These are phyloP conservation scores for Suillus americanus DNA, from an alignment of 768 basidiomycete genomes.

Conservation along the genomic window DNA sequence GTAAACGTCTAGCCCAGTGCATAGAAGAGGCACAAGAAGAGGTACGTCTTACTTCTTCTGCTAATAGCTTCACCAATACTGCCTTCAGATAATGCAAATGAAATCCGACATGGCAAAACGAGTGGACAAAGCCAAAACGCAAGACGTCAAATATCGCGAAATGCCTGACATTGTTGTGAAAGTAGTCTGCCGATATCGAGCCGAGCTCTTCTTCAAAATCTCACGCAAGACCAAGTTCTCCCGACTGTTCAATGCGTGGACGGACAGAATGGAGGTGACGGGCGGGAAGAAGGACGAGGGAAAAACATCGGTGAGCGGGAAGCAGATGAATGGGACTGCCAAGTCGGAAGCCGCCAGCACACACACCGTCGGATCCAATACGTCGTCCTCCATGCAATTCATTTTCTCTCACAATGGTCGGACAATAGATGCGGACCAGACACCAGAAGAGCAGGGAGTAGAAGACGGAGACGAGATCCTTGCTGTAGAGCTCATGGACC, in stretches of 20 bases:
- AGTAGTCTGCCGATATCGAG: constrained; percentile 85
- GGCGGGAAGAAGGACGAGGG: constrained; percentile 45
- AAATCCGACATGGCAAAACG: constrained; percentile 81
- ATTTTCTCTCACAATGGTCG: constrained; percentile 84
- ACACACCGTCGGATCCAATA: constrained; percentile 39
- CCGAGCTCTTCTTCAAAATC: constrained; percentile 91
- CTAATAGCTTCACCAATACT: constrained; percentile 5
- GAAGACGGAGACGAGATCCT: constrained; percentile 88
- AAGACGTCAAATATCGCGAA: constrained; percentile 80
- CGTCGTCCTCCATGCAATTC: constrained; percentile 64
- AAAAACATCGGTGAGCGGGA: constrained; percentile 23
- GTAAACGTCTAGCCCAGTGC: constrained; percentile 73
- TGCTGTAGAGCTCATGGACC: constrained; percentile 88
- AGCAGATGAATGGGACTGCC: constrained; percentile 47
- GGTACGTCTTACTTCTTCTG: constrained; percentile 37
- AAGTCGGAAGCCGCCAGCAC: constrained; percentile 51
- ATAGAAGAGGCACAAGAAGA: constrained; percentile 89
- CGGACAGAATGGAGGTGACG: constrained; percentile 78
- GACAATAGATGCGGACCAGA: constrained; percentile 76
- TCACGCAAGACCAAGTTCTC: constrained; percentile 87
- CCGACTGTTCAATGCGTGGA: constrained; percentile 84
- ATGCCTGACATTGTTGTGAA: constrained; percentile 90
- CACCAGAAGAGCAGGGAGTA: constrained; percentile 84
- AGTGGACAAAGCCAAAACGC: constrained; percentile 73
- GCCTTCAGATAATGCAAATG: constrained; percentile 67